Conservation (phyloP, 78 protist species). For the Mantamonas sphyraenae region DNA sequence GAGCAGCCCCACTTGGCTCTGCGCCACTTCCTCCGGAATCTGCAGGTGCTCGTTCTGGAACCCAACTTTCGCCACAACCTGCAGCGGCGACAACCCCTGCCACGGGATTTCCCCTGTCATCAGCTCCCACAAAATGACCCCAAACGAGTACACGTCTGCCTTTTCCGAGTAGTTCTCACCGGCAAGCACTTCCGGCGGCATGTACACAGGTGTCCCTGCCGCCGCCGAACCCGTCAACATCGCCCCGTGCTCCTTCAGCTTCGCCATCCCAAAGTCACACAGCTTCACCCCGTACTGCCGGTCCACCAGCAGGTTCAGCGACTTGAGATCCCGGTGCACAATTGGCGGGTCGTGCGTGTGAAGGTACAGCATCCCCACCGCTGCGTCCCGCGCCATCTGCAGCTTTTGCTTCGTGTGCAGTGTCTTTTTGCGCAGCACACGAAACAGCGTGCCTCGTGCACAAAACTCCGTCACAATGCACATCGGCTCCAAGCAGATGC, state of each 20-base stretch:
- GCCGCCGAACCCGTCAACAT: neutral
- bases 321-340: conserved; percentile 69
- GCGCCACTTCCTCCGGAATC: too few relatives aligned
- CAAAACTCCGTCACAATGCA: conserved; percentile 57
- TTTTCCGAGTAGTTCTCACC: conserved; percentile 28
- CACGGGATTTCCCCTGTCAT: too few relatives aligned
- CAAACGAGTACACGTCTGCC: conserved; percentile 48
- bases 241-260: too few relatives aligned
- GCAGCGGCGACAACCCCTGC: too few relatives aligned
- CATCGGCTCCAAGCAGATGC: conserved; percentile 41
- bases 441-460: conserved; percentile 43
- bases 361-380: conserved; percentile 71
- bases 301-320: conserved; percentile 54
- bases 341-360: conserved; percentile 55
- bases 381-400: conserved; percentile 60
- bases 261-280: conserved; percentile 67
- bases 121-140: conserved; percentile 29
- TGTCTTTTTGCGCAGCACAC: conserved; percentile 14
- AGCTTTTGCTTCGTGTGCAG: conserved; percentile 35
- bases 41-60: too few relatives aligned
- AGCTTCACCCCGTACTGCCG: conserved; percentile 36
- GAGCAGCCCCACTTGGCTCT: too few relatives aligned
- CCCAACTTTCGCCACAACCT: too few relatives aligned
- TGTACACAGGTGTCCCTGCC: conserved; percentile 34
- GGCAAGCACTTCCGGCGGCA: conserved; percentile 45